phyloP scores from a whole-genome alignment of 192 early-diverging fungal species.

The Phlyctochytrium bullatum region DNA sequence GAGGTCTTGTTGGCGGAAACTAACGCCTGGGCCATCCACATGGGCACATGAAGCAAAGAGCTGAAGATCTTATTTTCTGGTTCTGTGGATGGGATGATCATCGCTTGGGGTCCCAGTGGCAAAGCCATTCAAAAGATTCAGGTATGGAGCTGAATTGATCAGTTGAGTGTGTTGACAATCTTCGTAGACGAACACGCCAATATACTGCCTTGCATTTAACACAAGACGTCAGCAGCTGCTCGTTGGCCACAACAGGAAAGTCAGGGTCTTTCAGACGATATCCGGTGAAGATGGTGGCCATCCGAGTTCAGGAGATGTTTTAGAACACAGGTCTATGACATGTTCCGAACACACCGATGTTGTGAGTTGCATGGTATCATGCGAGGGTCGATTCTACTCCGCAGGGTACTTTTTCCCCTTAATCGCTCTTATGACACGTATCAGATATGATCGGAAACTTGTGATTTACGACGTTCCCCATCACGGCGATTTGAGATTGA shows the following conservation, averaged over 20 bases:
- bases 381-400: conserved; percentile 58
- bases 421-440: not conserved
- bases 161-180: too few relatives aligned
- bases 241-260: conserved; percentile 50
- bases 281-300: conserved; percentile 33
- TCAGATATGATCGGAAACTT: conserved; percentile 56
- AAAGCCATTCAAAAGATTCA: conserved; percentile 54
- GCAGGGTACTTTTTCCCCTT: conserved; percentile 41
- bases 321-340: conserved; percentile 40
- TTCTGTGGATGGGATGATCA: conserved; percentile 53
- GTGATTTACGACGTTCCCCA: conserved; percentile 60
- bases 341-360: conserved; percentile 50
- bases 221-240: conserved; percentile 54
- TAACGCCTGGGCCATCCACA: too few relatives aligned
- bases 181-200: conserved; percentile 51
- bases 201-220: conserved; percentile 61
- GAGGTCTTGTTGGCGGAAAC: too few relatives aligned
- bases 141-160: too few relatives aligned
- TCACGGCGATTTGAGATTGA: conserved; percentile 54
- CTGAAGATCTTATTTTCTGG: conserved; percentile 53
- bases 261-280: conserved; percentile 54
- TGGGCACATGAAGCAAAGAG: conserved; percentile 48
- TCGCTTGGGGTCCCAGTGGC: conserved; percentile 52
- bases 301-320: conserved; percentile 37
- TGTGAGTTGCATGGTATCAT: conserved; percentile 54